Evolutionary conservation across 306 rosid genomes (phyloP).

Genomic region (Styphnolobium japonicum): DNA sequence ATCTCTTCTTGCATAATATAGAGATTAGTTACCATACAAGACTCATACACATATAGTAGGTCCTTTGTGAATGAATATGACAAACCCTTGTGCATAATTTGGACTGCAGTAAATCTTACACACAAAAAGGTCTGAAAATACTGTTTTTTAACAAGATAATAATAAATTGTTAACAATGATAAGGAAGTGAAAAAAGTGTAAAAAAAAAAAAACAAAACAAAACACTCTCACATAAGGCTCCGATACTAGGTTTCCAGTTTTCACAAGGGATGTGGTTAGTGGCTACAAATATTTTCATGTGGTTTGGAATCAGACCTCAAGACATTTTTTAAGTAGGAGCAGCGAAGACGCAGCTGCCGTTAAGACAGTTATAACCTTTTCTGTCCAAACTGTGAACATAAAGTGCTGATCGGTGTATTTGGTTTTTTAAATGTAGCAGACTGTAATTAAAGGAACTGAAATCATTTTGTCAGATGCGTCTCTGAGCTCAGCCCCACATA

Average conservation of each 20-base stretch:
- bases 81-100: too few species aligned
- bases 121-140: too few species aligned
- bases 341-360: background rate
- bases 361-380: background rate
- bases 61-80: too few species aligned
- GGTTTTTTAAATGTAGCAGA: background rate
- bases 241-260: background rate
- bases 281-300: background rate
- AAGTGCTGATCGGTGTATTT: background rate
- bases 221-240: background rate
- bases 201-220: background rate
- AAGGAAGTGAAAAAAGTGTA: background rate
- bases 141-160: too few species aligned
- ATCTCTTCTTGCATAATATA: too few species aligned
- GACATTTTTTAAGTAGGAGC: background rate
- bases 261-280: too few species aligned
- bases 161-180: background rate
- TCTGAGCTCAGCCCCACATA: conserved; percentile 24
- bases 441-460: conserved; percentile 16
- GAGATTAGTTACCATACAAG: too few species aligned
- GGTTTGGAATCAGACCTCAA: background rate
- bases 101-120: too few species aligned
- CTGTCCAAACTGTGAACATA: background rate
- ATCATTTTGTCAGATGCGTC: conserved; percentile 37
- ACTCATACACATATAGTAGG: too few species aligned